Conservation (phyloP, 148 eudicot genomes). For the Silene conica region DNA sequence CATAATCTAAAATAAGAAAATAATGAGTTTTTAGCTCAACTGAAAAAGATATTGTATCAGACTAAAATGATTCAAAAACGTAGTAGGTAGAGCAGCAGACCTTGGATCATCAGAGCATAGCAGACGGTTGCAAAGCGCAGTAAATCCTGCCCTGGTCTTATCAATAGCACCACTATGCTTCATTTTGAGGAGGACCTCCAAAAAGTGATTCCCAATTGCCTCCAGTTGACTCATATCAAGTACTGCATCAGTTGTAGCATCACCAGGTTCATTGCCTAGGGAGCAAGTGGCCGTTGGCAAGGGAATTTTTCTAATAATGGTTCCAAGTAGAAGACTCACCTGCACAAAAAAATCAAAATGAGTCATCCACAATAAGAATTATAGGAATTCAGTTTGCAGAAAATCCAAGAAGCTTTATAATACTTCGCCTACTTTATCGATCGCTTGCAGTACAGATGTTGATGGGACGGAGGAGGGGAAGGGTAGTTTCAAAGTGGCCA, state of each 20-base stretch:
- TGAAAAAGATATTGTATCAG: neutral
- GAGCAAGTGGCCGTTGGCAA: slow-evolving; percentile 58
- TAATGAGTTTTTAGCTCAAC: neutral
- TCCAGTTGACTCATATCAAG: slow-evolving; percentile 86
- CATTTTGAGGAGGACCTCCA: slow-evolving; percentile 95
- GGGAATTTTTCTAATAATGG: slow-evolving; percentile 88
- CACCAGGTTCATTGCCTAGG: slow-evolving; percentile 25
- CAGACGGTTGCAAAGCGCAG: slow-evolving; percentile 98
- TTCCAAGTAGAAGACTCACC: slow-evolving; percentile 99
- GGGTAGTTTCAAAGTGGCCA: neutral
- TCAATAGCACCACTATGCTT: slow-evolving; percentile 98
- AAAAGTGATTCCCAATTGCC: slow-evolving; percentile 81
- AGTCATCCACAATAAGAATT: neutral
- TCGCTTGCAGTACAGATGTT: neutral
- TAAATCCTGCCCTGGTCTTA: slow-evolving; percentile 98
- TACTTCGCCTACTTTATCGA: neutral
- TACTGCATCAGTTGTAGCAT: slow-evolving; percentile 44
- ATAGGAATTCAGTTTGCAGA: neutral
- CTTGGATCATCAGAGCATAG: slow-evolving; percentile 96
- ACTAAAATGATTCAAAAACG: neutral
- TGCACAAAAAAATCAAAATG: slow-evolving; percentile 28
- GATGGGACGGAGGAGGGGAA: neutral
- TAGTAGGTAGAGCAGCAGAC: slow-evolving; percentile 25
- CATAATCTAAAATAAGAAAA: neutral
- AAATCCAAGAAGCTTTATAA: neutral